Base-by-base conservation (phyloP, 2,329 filamentous ascomycete genomes). In the Aspergillus sp. region DNA sequence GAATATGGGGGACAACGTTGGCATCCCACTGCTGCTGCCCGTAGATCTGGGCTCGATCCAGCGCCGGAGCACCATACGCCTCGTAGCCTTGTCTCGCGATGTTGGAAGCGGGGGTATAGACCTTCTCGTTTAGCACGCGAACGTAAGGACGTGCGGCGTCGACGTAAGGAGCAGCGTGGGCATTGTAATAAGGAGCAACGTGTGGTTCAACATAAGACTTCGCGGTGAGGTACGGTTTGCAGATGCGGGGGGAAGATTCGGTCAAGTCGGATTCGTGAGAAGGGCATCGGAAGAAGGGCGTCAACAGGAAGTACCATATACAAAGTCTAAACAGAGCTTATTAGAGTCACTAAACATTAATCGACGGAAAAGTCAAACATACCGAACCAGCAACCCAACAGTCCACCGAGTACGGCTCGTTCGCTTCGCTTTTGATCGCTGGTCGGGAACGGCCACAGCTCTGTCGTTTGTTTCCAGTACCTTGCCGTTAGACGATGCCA, bases 221-320 rank as follows among this genome's bases (percentile, higher is more conserved):
- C 78, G 80, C 90, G 84, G 84, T 78, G 38, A 89, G 72, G 70
- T 97, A 97, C 9, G 91, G 89, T 72, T 89, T 89, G 85, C 95
- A 99, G 64, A 98, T 85, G 66, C 81, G 84, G 0, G 93, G 91
- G 1, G 92, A 91, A 31, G 83, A 79, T 28, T 90, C 86, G 69
- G 87, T 85, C 71, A 95, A 86, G 28, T 87, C 84, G 30, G 89
- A 85, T 63, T 89, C 79, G 8, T 86, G 87, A 3, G 88, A 82
- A 13, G 94, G 94, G 76, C 94, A 99, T 64, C 89, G 87, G 75
- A 99, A 91, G 62, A 94, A 79, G 59, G 95, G 81, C 25, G 91
- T 95, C 64, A 93, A 77, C 66, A 98, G 88, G 41, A 89, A 85
- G 75, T 95, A 96, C 94, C 94, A 99, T 22, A 92, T 90, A 61